These are phyloP conservation scores for Lasiodiplodia sp. DNA, from an alignment of 2,329 filamentous ascomycete genomes.

Conservation along the genomic window DNA sequence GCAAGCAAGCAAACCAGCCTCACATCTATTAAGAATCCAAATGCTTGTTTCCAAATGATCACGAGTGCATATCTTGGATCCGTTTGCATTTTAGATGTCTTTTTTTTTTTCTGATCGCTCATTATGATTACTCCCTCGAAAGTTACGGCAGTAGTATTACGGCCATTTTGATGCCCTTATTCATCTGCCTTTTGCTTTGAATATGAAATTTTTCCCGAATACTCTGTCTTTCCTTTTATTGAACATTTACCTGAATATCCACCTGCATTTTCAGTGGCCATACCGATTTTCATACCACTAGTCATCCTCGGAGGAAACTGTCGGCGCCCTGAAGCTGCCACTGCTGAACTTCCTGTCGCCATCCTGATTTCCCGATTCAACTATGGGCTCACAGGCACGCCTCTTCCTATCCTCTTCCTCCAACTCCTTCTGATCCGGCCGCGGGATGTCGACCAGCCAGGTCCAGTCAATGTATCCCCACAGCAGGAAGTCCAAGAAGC, in stretches of 20 bases:
- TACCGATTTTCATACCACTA: not conserved
- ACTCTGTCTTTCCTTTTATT: not conserved
- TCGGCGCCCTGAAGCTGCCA: not conserved
- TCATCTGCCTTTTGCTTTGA: not conserved
- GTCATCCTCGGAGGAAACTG: not conserved
- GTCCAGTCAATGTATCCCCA: slow-evolving; percentile 27
- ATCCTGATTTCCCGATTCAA: not conserved
- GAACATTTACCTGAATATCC: not conserved
- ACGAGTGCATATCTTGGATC: too few relatives aligned
- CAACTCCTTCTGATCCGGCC: slow-evolving; percentile 17
- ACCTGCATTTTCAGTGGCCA: not conserved
- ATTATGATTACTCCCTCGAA: too few relatives aligned
- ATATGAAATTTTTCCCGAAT: not conserved
- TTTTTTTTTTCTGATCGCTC: too few relatives aligned
- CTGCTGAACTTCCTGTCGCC: slow-evolving; percentile 4
- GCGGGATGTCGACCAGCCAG: not conserved
- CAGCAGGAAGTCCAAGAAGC: slow-evolving; percentile 25
- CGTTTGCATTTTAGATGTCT: too few relatives aligned
- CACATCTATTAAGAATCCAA: too few relatives aligned
- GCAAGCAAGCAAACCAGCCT: too few relatives aligned
- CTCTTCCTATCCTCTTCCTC: not conserved
- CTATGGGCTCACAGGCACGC: not conserved
- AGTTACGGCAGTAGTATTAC: too few relatives aligned
- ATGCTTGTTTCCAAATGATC: too few relatives aligned
- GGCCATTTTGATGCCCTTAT: not conserved